Evolutionary conservation across 306 rosid species (phyloP).

Genomic region (Castanea mollissima): DNA sequence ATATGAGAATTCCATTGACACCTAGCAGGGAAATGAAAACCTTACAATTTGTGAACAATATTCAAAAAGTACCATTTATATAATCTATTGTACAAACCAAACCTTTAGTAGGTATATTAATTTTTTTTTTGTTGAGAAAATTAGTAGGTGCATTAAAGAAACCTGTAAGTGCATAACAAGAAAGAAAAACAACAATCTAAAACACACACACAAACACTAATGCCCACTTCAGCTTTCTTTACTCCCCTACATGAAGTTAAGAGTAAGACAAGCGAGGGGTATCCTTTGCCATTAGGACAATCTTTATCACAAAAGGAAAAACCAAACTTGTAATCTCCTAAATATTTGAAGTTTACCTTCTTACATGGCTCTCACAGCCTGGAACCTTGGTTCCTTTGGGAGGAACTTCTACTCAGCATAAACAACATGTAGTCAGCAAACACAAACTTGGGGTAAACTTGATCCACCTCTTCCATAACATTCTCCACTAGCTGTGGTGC

Average conservation of each 20-base stretch:
- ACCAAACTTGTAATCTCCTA: neutral
- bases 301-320: neutral
- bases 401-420: conserved; percentile 91
- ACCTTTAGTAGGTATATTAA: neutral
- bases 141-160: conserved; percentile 23
- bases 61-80: conserved; percentile 16
- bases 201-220: conserved; percentile 21
- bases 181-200: conserved; percentile 25
- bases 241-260: conserved; percentile 18
- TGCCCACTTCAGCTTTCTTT: conserved; percentile 40
- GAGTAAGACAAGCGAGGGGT: conserved; percentile 42
- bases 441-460: conserved; percentile 75
- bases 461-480: conserved; percentile 41
- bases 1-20: neutral
- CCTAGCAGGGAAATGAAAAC: conserved; percentile 6
- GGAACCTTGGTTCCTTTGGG: conserved; percentile 92
- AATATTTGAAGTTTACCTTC: neutral
- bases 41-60: conserved; percentile 1
- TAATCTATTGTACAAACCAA: conserved; percentile 34
- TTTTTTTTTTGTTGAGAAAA: too few relatives aligned
- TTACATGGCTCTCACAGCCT: conserved; percentile 60
- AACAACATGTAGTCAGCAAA: conserved; percentile 87
- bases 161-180: conserved; percentile 19
- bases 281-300: conserved; percentile 30
- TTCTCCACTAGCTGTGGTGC: conserved; percentile 60